Conservation (phyloP, 1,284 basidiomycete genomes). For the Schizopora paradoxa region DNA sequence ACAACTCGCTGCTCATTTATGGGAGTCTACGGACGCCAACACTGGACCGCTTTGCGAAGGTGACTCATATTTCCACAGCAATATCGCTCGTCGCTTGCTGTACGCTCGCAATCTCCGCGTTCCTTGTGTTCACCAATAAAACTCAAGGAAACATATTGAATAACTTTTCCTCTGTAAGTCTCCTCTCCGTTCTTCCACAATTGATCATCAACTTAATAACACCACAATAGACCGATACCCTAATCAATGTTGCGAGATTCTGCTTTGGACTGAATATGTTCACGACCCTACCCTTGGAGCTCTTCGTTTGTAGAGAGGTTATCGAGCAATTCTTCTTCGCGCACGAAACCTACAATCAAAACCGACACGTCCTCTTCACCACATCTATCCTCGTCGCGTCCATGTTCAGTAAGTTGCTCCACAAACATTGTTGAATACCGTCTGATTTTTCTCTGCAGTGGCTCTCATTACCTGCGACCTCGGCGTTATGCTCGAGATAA, state of each 20-base stretch:
- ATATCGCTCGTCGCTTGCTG: constrained; percentile 79
- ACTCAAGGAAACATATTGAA: constrained; percentile 94
- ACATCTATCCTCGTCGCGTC: constrained; percentile 78
- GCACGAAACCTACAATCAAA: constrained; percentile 71
- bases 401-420: constrained; percentile 63
- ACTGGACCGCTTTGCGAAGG: constrained; percentile 87
- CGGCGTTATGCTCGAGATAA: constrained; percentile 96
- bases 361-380: constrained; percentile 90
- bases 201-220: not conserved
- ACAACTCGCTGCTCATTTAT: constrained; percentile 93
- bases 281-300: constrained; percentile 88
- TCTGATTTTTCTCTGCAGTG: constrained; percentile 42
- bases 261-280: constrained; percentile 99
- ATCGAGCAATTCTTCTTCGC: constrained; percentile 93
- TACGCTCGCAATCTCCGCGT: constrained; percentile 87
- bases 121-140: constrained; percentile 89
- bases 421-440: constrained; percentile 9
- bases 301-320: constrained; percentile 94
- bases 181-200: not conserved
- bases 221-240: constrained; percentile 56
- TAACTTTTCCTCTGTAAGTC: constrained; percentile 72
- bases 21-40: constrained; percentile 91
- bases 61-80: constrained; percentile 88
- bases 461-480: constrained; percentile 93
- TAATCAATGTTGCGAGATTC: constrained; percentile 92